phyloP scores from a whole-genome alignment of 2,329 filamentous ascomycete species.

The Colletotrichum shisoi region DNA sequence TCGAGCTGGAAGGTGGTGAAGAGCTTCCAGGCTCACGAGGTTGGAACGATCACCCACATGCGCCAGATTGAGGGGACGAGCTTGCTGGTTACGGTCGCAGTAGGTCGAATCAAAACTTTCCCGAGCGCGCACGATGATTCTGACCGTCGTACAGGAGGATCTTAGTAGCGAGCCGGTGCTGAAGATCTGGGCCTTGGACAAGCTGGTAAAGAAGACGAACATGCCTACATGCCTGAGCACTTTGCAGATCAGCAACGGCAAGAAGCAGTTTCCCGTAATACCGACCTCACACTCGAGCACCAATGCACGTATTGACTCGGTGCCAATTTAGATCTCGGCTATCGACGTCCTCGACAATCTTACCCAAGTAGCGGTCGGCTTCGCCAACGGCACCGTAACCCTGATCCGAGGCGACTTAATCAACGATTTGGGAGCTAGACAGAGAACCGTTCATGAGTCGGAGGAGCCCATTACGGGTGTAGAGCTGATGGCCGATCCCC shows the following conservation, averaged over 20 bases:
- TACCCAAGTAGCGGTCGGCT: constrained; percentile 91
- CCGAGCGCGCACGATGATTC: background rate
- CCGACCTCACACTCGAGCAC: background rate
- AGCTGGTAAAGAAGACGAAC: constrained; percentile 91
- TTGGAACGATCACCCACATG: constrained; percentile 85
- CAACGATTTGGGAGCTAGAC: constrained; percentile 91
- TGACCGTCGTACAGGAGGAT: constrained; percentile 69
- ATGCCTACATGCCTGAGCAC: constrained; percentile 87
- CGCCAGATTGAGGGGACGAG: constrained; percentile 89
- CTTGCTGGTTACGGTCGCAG: constrained; percentile 81
- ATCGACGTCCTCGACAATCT: constrained; percentile 88
- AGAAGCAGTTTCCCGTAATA: constrained; percentile 87
- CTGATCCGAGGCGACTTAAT: constrained; percentile 93
- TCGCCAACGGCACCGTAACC: constrained; percentile 93
- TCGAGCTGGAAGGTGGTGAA: constrained; percentile 85
- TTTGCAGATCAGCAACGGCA: constrained; percentile 84
- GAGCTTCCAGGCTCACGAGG: constrained; percentile 86
- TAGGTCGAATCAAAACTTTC: constrained; percentile 42
- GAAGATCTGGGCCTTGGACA: constrained; percentile 98
- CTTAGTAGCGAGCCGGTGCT: constrained; percentile 84
- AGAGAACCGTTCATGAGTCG: constrained; percentile 93
- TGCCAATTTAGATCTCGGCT: constrained; percentile 72
- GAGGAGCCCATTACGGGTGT: constrained; percentile 96
- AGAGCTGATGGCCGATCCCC: constrained; percentile 70
- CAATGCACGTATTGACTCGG: background rate